Evolutionary conservation across 257 asterid species (phyloP), one percentile per base, ranked within the genome.

Genomic region (Solanum phureja): DNA sequence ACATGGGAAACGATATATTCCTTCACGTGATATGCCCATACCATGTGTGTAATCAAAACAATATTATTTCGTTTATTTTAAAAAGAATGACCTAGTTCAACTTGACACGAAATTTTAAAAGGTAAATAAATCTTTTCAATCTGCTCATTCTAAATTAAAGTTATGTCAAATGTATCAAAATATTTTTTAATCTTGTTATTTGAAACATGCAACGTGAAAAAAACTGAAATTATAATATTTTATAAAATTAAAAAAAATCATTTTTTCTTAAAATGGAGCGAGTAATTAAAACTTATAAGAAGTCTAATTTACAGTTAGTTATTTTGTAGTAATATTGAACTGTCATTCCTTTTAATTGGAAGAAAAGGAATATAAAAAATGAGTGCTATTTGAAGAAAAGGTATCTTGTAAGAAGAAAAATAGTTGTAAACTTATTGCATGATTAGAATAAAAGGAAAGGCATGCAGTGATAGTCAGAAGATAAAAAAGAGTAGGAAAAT

Each of bases 101-200:
- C 4, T 56, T 56, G 2, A 56, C 0, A 19, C 1, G 0, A 19
- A 56, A 0, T 19, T 56, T 56, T 6, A 56, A 7, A 56, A 19
- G 1, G 3, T 18, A 19, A 2, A 56, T 6, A 18, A 18, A 1
- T 18, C 0, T 18, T 56, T 19, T 7, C 4, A 19, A 56, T 7
- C 2, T 18, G 6, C 1, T 18, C 0, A 56, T 3, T 19, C 3
- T 7, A 56, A 56, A 56, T 19, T 56, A 19, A 56, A 56, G 0
- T 56, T 56, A 56, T 56, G 10, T 19, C 24, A 56, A 56, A 0
- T 56, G 10, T 19, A 56, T 56, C 0, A 19, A 56, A 56, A 56
- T 19, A 56, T 0, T 56, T 2, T 56, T 56, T 56, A 56, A 19
- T 56, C 1, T 19, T 3, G 7, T 6, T 14, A 2, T 18, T 0